Conservation (phyloP, 192 early-diverging fungal genomes). For the Chytriomyces hyalinus region DNA sequence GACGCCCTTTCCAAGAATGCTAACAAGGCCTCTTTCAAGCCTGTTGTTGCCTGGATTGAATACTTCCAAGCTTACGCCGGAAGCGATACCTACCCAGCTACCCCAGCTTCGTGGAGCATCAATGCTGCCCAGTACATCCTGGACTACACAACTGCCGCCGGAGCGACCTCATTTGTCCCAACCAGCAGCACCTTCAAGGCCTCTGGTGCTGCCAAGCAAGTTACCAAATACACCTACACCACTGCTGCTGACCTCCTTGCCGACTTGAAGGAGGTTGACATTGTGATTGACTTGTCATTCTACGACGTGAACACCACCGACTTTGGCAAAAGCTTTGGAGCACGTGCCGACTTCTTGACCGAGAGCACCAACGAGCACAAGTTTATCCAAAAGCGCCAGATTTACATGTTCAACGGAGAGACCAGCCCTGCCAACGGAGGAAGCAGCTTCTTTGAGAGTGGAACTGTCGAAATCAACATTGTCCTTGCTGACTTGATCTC, state of each 20-base stretch:
- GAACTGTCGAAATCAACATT: conserved; percentile 34
- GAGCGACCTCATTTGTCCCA: conserved; percentile 13
- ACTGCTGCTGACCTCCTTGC: conserved; percentile 31
- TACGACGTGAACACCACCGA: conserved; percentile 27
- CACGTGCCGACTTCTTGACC: neutral
- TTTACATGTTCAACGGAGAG: conserved; percentile 33
- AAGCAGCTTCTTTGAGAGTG: conserved; percentile 37
- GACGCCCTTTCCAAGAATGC: conserved; percentile 48
- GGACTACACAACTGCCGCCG: conserved; percentile 48
- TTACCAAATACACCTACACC: conserved; percentile 31
- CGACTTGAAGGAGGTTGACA: conserved; percentile 35
- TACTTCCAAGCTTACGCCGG: conserved; percentile 17
- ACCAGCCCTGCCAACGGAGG: conserved; percentile 30
- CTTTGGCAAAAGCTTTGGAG: conserved; percentile 13
- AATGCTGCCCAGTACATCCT: conserved; percentile 54
- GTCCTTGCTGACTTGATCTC: conserved; percentile 40
- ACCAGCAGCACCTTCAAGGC: conserved; percentile 1
- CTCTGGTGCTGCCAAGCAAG: conserved; percentile 13
- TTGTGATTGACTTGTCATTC: conserved; percentile 43
- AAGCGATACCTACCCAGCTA: conserved; percentile 9
- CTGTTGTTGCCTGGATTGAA: conserved; percentile 38
- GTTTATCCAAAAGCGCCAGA: conserved; percentile 43
- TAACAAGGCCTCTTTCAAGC: conserved; percentile 55
- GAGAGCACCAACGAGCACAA: conserved; percentile 32
- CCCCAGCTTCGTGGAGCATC: conserved; percentile 51